Percentiles rank a stretch among this genome's conserved stretches.
These are phyloP conservation scores for Medicago arabica DNA, from an alignment of 306 rosid genomes.

Conservation along the genomic window DNA sequence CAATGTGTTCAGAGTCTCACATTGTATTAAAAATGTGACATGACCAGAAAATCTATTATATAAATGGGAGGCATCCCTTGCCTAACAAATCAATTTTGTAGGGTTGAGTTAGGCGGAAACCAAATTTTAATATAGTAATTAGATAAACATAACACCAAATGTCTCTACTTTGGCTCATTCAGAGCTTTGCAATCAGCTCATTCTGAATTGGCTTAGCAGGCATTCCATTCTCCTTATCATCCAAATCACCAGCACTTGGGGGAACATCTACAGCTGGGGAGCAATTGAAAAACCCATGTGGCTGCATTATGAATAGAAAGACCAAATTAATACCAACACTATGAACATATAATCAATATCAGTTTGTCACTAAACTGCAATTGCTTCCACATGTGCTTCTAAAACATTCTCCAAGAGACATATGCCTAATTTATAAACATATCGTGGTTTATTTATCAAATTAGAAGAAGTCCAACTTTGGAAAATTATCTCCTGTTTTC, in stretches of 20 bases:
- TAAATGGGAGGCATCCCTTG: background rate
- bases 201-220: slow-evolving; percentile 65
- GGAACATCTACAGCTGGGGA: slow-evolving; percentile 81
- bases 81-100: background rate
- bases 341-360: background rate
- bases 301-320: slow-evolving; percentile 53
- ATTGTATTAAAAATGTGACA: background rate
- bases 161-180: slow-evolving; percentile 26
- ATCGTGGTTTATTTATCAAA: background rate
- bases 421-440: background rate
- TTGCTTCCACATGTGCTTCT: background rate
- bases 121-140: background rate
- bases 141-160: slow-evolving; percentile 25
- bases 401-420: background rate
- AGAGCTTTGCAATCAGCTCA: slow-evolving; percentile 68
- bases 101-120: background rate
- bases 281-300: slow-evolving; percentile 83
- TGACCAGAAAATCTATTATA: background rate
- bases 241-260: slow-evolving; percentile 65
- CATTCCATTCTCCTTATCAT: slow-evolving; percentile 64
- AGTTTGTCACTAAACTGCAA: background rate
- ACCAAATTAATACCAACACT: slow-evolving; percentile 25
- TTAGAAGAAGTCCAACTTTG: background rate
- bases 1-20: background rate
- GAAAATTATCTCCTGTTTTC: background rate